phyloP scores from a whole-genome alignment of 768 basidiomycete genomes.

The Leucosporidium scottii region DNA sequence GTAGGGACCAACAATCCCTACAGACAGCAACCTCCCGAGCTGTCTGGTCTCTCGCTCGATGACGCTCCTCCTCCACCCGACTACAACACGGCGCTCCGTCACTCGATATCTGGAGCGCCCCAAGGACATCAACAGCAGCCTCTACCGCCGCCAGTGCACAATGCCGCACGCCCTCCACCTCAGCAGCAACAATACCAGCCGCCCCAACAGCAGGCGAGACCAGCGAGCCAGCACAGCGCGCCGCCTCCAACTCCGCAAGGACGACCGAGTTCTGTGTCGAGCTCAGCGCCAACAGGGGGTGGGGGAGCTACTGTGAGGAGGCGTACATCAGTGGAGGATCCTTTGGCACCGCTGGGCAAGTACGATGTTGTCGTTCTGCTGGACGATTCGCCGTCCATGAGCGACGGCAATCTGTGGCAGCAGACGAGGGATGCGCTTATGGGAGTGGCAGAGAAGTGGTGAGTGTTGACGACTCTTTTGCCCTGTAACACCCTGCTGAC shows the following conservation, averaged over 20 bases:
- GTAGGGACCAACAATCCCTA: too few relatives aligned
- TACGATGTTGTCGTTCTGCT: constrained; percentile 26
- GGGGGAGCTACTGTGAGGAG: neutral
- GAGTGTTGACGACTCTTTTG: neutral
- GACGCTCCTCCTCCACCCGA: neutral
- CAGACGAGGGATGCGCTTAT: constrained; percentile 25
- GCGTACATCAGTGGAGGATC: constrained; percentile 13
- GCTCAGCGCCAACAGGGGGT: neutral
- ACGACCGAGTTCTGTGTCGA: neutral
- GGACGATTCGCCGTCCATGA: constrained; percentile 33
- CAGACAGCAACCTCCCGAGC: too few relatives aligned
- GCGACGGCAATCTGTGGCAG: constrained; percentile 15
- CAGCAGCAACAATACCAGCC: neutral
- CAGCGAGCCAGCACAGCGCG: neutral
- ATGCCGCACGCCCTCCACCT: neutral
- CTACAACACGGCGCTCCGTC: constrained; percentile 4
- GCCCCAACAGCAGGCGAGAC: neutral
- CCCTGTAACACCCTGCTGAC: neutral
- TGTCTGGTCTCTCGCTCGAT: neutral
- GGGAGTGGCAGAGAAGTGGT: constrained; percentile 25
- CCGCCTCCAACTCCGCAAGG: neutral
- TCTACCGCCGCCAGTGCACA: neutral
- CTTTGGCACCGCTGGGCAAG: constrained; percentile 1
- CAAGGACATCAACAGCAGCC: neutral
- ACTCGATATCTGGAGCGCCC: neutral